Evolutionary conservation across 2,329 filamentous ascomycete genomes (phyloP).

Genomic region (Stagonosporopsis cucurbitacearum): DNA sequence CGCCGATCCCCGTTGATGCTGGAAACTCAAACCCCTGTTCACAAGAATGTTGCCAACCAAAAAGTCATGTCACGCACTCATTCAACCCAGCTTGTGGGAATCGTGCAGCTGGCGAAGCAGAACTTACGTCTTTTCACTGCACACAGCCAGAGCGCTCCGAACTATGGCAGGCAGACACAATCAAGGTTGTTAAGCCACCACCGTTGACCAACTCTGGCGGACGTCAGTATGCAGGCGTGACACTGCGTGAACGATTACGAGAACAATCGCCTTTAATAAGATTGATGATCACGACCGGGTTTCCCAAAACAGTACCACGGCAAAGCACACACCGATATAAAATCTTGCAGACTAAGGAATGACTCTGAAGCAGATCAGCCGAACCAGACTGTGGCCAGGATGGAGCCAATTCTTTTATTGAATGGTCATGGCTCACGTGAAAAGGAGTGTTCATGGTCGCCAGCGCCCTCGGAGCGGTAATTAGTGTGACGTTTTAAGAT

Average conservation of each 20-base stretch:
- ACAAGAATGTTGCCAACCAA: constrained; percentile 14
- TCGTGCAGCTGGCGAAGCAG: neutral
- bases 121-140: neutral
- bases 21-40: constrained; percentile 33
- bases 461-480: constrained; percentile 22
- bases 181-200: neutral
- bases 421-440: constrained; percentile 35
- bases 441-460: constrained; percentile 28
- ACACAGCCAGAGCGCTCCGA: constrained; percentile 2
- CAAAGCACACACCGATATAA: constrained; percentile 23
- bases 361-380: constrained; percentile 38
- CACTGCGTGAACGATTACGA: constrained; percentile 31
- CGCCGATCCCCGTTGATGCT: constrained; percentile 40
- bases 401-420: constrained; percentile 30
- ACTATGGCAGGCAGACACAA: neutral
- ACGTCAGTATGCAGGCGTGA: constrained; percentile 16
- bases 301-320: constrained; percentile 28
- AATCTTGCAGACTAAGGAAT: constrained; percentile 30
- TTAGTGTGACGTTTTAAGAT: constrained; percentile 31
- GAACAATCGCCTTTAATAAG: constrained; percentile 23
- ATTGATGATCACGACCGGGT: constrained; percentile 30
- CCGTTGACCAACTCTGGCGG: constrained; percentile 18
- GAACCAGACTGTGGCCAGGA: constrained; percentile 37
- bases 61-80: constrained; percentile 13
- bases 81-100: constrained; percentile 1